These are phyloP conservation scores for Nyssa sinensis DNA, from an alignment of 148 eudicot species.

Conservation along the genomic window DNA sequence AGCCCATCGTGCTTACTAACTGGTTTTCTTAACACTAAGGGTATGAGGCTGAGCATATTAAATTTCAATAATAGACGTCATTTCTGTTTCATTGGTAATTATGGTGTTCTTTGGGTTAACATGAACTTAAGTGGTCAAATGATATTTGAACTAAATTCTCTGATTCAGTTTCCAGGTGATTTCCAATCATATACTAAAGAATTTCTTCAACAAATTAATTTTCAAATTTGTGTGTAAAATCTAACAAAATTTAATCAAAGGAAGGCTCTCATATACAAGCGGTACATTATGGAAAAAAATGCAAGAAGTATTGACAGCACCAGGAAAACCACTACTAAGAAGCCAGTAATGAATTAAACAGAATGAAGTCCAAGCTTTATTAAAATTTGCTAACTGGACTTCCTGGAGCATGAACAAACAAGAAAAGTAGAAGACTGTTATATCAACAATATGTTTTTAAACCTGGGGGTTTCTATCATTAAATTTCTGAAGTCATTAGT, in stretches of 20 bases:
- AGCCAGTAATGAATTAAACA: background rate
- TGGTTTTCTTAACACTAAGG: too few species aligned
- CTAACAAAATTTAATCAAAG: background rate
- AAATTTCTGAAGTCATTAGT: too few species aligned
- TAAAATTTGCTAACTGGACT: background rate
- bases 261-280: background rate
- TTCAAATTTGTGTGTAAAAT: background rate
- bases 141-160: background rate
- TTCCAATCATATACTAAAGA: background rate
- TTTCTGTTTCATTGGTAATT: too few species aligned
- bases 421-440: background rate
- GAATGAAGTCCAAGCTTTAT: background rate
- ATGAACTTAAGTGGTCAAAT: background rate
- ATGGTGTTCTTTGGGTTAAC: too few species aligned
- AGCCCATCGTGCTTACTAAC: too few species aligned
- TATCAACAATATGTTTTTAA: background rate
- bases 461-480: background rate
- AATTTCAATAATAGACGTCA: too few species aligned
- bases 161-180: background rate
- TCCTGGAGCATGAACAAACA: background rate
- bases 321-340: background rate
- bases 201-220: too few species aligned
- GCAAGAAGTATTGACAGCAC: background rate
- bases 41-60: too few species aligned
- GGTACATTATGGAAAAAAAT: background rate